Base-by-base conservation (phyloP, 225 moss, liverwort and hornwort genomes). In the Lunularia cruciata region DNA sequence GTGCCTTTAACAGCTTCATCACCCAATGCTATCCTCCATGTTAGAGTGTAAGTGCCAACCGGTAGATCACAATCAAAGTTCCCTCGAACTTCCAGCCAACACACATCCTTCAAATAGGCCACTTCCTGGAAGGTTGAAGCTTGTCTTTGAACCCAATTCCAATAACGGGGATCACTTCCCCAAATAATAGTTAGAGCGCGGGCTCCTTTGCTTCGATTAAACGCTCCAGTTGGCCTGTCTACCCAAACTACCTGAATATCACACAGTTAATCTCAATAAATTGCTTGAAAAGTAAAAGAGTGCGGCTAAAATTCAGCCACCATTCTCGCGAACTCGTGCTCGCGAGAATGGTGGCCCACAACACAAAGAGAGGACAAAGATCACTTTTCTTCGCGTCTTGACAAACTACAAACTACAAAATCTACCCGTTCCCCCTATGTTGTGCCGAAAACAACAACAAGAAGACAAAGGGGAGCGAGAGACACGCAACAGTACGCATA, bases 91-190 rank as follows among this genome's bases (percentile, higher is more conserved):
- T 83, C 65, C 66, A 89, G 77, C 83, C 83, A 83, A 28, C 77
- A 78, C 26, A 89, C 81, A 5, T 0, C 0, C 11, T 26, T 25
- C 71, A 87, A 71, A 38, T 33, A 34, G 1, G 85, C 89, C 49
- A 78, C 79, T 60, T 89, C 76, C 13, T 62, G 65, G 75, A 75
- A 89, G 36, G 85, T 68, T 1, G 84, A 82, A n/a, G 63, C 66
- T 1, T 55, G 54, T 31, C 64, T 48, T 18, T n/a, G 6, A 39
- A 57, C 18, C 86, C 86, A 86, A 25, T 13, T 1, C 86, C 86
- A 88, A 27, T 58, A 78, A 0, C 57, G 60, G 20, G 0, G 5
- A 43, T 76, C n/a, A 9, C 16, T 39, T 37, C 69, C 64, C 60
- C 70, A 72, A 12, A n/a, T 11, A 48, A 90, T 66, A 14, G 3